Evolutionary conservation across 1,139 yeast genomes (phyloP).

Genomic region (Debaryomyces coudertii): DNA sequence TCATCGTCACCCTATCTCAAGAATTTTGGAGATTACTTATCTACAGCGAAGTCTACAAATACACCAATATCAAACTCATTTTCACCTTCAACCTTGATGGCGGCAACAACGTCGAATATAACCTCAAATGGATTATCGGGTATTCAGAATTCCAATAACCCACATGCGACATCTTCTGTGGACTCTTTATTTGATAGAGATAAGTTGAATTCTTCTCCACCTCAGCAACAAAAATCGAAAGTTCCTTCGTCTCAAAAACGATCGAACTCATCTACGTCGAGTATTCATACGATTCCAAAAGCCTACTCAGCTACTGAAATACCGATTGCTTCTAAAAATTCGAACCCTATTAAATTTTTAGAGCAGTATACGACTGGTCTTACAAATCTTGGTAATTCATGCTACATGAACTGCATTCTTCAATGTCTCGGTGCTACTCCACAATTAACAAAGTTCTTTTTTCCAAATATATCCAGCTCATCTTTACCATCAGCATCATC

Average conservation of each 20-base stretch:
- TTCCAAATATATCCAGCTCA: conserved; percentile 30
- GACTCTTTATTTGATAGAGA: neutral
- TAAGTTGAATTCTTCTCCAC: conserved; percentile 11
- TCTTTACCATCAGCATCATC: conserved; percentile 23
- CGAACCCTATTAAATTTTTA: conserved; percentile 28
- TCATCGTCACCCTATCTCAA: conserved; percentile 34
- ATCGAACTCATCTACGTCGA: conserved; percentile 1
- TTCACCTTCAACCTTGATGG: conserved; percentile 1
- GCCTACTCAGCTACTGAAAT: neutral
- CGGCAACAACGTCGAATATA: neutral
- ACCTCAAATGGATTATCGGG: neutral
- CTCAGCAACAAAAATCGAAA: conserved; percentile 19
- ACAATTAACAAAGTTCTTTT: conserved; percentile 45
- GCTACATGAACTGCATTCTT: conserved; percentile 89
- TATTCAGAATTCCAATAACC: neutral
- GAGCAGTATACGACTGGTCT: conserved; percentile 59
- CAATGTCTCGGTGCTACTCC: conserved; percentile 71
- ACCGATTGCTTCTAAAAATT: neutral
- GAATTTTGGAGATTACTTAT: conserved; percentile 44
- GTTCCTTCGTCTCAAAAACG: conserved; percentile 2
- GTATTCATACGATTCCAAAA: neutral
- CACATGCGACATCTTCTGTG: neutral
- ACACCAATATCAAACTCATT: conserved; percentile 25
- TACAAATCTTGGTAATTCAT: conserved; percentile 84
- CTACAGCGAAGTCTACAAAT: conserved; percentile 32